Evolutionary conservation across 306 rosid species (phyloP), one percentile per base, ranked within the genome.

Genomic region (Macrotyloma uniflorum): DNA sequence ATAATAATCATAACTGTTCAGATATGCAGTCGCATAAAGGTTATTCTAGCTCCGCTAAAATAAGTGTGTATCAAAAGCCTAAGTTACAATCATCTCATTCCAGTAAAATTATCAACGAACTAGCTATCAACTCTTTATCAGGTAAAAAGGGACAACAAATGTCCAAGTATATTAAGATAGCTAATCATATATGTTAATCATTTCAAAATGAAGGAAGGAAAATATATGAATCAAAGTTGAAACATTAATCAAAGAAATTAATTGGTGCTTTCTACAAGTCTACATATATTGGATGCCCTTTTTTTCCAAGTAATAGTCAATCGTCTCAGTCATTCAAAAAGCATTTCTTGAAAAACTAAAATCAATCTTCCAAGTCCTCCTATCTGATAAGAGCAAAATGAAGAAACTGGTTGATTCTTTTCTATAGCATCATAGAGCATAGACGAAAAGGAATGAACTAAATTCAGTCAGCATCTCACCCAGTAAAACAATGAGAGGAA

Each of bases 391-490:
- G 50, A 45, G n/a, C 23, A 50, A 50, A n/a, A 28, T 10, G 43
- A 20, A 82, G 67, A 59, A 57, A 77, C 47, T 22, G 28, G 9
- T 36, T 2, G 40, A 72, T 57, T 57, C 43, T 64, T n/a, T n/a
- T n/a, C n/a, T n/a, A n/a, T n/a, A n/a, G n/a, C n/a, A n/a, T 43
- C 71, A 42, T 62, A 42, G 38, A 23, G 78, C 70, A 36, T 40
- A 62, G 10, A 43, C 2, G 51, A 33, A 23, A 40, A 33, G 46
- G 13, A 45, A 62, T 30, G 16, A 63, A 38, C 23, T 43, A 22
- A 35, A 77, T 42, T 47, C 40, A 46, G 28, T n/a, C 30, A 49
- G 57, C 46, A 36, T 58, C 70, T 33, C 18, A 58, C 63, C 26
- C 14, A 68, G 55, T 35, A 70, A 51, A 62, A n/a, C 57, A 63